Conservation (phyloP, 257 asterid genomes). For the Paraleonurus japonicus region DNA sequence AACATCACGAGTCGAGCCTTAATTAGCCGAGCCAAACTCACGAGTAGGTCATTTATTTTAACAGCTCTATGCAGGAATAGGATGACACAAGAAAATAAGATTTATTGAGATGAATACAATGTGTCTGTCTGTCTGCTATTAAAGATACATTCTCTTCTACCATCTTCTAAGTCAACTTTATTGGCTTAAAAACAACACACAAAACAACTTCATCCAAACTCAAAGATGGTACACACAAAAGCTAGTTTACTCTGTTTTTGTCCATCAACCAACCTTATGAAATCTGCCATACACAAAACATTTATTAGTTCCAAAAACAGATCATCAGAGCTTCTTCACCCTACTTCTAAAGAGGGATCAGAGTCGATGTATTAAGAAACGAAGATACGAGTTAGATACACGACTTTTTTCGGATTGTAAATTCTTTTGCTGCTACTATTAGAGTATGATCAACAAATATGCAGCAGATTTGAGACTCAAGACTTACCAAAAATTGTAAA, state of each 20-base stretch:
- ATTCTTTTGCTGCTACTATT: background rate
- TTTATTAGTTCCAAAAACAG: background rate
- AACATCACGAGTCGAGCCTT: too few relatives aligned
- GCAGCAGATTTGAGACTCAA: background rate
- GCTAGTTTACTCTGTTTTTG: conserved; percentile 21
- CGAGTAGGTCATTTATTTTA: too few relatives aligned
- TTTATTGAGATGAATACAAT: conserved; percentile 23
- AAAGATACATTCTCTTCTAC: conserved; percentile 22
- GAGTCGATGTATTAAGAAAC: background rate
- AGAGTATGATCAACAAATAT: background rate
- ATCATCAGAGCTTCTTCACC: background rate
- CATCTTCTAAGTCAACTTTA: conserved; percentile 22
- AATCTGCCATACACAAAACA: conserved; percentile 17
- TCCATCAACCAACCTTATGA: conserved; percentile 7
- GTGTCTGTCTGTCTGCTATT: too few relatives aligned
- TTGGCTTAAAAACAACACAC: background rate
- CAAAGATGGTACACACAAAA: conserved; percentile 9
- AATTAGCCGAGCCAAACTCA: too few relatives aligned
- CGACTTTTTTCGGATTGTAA: background rate
- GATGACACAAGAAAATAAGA: background rate
- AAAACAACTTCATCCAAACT: conserved; percentile 26
- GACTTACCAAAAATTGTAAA: conserved; percentile 28
- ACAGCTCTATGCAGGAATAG: too few relatives aligned
- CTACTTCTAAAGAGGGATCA: background rate
- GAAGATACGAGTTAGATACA: background rate